Evolutionary conservation across 768 basidiomycete genomes (phyloP), one percentile per base, ranked within the genome.

Genomic region (Pisolithus tinctorius): DNA sequence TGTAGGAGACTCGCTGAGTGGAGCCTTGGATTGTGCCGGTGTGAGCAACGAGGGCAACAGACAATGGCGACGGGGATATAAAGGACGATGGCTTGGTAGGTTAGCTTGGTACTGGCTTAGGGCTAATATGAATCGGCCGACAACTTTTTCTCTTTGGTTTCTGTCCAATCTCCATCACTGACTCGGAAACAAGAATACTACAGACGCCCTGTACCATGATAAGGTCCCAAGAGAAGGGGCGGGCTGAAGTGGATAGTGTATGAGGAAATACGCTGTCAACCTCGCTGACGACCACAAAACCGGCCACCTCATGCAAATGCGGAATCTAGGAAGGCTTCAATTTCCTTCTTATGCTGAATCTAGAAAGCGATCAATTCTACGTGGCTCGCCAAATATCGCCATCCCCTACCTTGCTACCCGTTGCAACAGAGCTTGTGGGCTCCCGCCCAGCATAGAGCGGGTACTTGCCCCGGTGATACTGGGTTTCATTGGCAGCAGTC

Each of bases 371-470:
- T 41, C 61, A 52, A 38, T 59, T 30, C 26, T 41, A 23, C 10
- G 23, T 16, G 2, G 47, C 48, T 17, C 42, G 29, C 36, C 30
- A 10, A 31, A 48, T 47, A 58, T 27, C 45, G 48, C 8, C 20
- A 39, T 29, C 65, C 41, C 73, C 23, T 59, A 86, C 84, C 81
- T 93, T 93, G 80, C 86, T 88, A 52, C 91, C 93, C 26, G 92
- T 94, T 6, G 92, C 92, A 40, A 94, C 84, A 23, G 92, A 95
- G 69, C 88, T 86, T 4, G 88, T 92, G 0, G 96, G 96, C 52
- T 83, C 87, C 50, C 96, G 83, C 16, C 96, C 93, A 38, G 94
- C 95, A 63, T 96, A 96, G 63, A 76, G 75, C 10, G 94, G 88
- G 64, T 92, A 90, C 71, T 94, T 93, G 65, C 83, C 83, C 70